Evolutionary conservation across 2,329 filamentous ascomycete genomes (phyloP), one percentile per base, ranked within the genome.

Genomic region (Paracorniculantispora psalliotae): DNA sequence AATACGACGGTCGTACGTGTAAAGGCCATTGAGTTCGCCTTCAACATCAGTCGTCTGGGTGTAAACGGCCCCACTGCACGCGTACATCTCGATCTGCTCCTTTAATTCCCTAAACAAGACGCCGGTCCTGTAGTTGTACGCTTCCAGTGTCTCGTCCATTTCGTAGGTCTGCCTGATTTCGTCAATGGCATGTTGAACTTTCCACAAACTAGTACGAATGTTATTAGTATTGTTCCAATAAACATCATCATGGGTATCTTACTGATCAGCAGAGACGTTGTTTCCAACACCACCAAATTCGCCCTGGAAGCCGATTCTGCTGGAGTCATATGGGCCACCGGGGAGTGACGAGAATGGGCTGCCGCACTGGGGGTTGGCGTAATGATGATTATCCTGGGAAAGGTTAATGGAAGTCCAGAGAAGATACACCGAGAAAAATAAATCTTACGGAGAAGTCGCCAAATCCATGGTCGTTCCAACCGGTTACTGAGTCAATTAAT

Each of bases 1-100:
- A 0, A 87, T 60, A 0, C 86, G 76, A 1, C 87, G 81, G 68
- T 90, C 87, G 64, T 89, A 89, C 0, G 86, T 89, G 64, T 89
- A 69, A 59, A 91, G 73, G 0, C 88, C 88, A 64, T 90, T 91
- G 9, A 90, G 84, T 68, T 90, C 88, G 4, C 87, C 87, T 68
- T 90, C 87, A 0, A 90, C 87, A 64, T 90, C 88, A 0, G 85
- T 88, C 0, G 87, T 90, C 74, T 90, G 87, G 1, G 88, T 90
- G 80, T 86, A 90, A 0, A 90, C 81, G 12, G 81, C 88, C 0
- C 83, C 87, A 35, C 82, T 87, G 71, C 88, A 90, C 0, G 82
- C 77, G 59, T 78, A 89, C 12, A 71, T 72, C 60, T 82, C 76
- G 33, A 89, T 81, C 66, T 87, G 78, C 57, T 86, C 81, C 39